Conservation (phyloP, 352 stramenopile genomes). For the Pythium inflatum region DNA sequence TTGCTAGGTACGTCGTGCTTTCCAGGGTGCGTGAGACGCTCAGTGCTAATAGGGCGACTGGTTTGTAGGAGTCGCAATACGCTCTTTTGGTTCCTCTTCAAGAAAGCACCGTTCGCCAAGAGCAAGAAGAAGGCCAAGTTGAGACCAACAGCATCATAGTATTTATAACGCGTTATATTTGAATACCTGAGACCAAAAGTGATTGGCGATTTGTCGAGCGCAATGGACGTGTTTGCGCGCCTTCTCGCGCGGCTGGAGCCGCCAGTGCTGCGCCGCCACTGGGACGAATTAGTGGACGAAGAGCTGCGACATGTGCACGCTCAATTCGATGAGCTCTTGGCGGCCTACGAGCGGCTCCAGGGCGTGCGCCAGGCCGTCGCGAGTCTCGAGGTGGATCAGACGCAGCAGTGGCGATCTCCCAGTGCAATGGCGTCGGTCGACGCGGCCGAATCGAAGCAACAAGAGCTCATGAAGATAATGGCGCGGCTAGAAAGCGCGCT, state of each 20-base stretch:
- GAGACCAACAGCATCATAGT: not conserved
- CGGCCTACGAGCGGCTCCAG: constrained; percentile 16
- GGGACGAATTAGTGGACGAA: constrained; percentile 12
- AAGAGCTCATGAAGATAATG: not conserved
- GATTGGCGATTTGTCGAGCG: not conserved
- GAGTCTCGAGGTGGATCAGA: constrained; percentile 10
- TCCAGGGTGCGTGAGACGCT: too few species aligned
- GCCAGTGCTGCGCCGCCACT: constrained; percentile 20
- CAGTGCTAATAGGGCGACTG: not conserved
- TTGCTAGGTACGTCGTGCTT: not conserved
- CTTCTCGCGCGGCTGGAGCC: constrained; percentile 18
- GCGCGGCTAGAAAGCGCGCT: not conserved
- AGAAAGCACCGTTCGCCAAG: not conserved
- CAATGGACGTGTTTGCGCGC: constrained; percentile 8
- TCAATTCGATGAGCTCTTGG: not conserved
- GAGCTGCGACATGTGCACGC: constrained; percentile 5
- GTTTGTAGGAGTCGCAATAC: not conserved
- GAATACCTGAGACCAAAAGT: too few species aligned
- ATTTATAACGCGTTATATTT: constrained; percentile 9
- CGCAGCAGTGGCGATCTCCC: not conserved
- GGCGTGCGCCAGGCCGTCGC: constrained; percentile 24
- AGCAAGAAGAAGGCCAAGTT: not conserved
- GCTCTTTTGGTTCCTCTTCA: not conserved
- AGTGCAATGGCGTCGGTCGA: constrained; percentile 14
- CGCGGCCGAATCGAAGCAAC: not conserved